Conservation (phyloP, 208 protist genomes). For the Leishmania braziliensis region DNA sequence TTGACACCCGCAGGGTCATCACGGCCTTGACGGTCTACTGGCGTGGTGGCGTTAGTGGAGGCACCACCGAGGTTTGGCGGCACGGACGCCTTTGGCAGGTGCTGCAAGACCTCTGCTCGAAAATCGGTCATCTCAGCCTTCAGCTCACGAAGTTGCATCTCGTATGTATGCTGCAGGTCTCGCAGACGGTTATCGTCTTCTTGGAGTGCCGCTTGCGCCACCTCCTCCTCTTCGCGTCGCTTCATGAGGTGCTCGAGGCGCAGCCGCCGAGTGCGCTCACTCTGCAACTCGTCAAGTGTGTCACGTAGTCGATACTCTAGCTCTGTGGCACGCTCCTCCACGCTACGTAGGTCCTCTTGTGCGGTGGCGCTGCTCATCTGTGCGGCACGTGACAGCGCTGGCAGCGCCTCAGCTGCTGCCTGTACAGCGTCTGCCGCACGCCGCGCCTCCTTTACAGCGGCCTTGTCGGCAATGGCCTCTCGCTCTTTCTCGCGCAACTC, state of each 20-base stretch:
- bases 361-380: slow-evolving; percentile 28
- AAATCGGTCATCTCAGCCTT: slow-evolving; percentile 27
- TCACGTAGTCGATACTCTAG: slow-evolving; percentile 36
- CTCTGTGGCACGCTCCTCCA: slow-evolving; percentile 23
- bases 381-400: not conserved
- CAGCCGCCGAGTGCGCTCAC: slow-evolving; percentile 38
- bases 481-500: slow-evolving; percentile 34
- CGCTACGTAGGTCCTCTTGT: slow-evolving; percentile 22
- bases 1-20: not conserved
- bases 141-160: slow-evolving; percentile 25
- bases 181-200: not conserved
- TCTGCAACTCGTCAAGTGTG: slow-evolving; percentile 33
- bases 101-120: slow-evolving; percentile 12
- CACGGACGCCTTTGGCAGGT: not conserved
- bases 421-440: slow-evolving; percentile 4
- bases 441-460: slow-evolving; percentile 23
- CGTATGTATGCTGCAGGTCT: slow-evolving; percentile 19
- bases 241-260: slow-evolving; percentile 27
- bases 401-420: not conserved
- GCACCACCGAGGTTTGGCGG: not conserved
- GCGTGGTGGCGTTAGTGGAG: slow-evolving; percentile 8
- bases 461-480: slow-evolving; percentile 9
- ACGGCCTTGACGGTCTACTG: not conserved
- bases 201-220: not conserved
- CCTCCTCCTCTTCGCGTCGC: slow-evolving; percentile 24